phyloP scores from a whole-genome alignment of 768 basidiomycete species.

The Amanita molliuscula region DNA sequence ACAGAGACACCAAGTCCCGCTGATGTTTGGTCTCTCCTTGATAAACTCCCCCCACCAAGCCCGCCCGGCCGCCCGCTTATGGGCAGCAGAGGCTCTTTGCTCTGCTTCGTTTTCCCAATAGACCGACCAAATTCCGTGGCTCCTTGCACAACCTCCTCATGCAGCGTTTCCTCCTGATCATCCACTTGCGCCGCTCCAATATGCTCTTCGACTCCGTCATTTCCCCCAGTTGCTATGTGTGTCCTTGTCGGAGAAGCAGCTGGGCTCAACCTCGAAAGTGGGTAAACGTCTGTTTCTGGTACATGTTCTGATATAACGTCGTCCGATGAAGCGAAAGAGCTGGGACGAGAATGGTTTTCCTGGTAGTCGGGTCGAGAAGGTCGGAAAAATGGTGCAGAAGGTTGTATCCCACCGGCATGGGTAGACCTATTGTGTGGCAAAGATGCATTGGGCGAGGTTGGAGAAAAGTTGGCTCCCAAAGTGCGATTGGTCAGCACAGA shows the following conservation, averaged over 20 bases:
- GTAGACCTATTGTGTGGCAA: constrained; percentile 29
- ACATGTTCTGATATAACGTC: constrained; percentile 9
- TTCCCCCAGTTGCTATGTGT: constrained; percentile 8
- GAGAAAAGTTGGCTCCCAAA: constrained; percentile 8
- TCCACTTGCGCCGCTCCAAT: not conserved
- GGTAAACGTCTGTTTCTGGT: constrained; percentile 17
- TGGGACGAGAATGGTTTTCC: constrained; percentile 30
- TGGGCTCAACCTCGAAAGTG: constrained; percentile 6
- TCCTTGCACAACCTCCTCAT: not conserved
- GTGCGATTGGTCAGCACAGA: constrained; percentile 7
- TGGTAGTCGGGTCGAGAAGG: constrained; percentile 51
- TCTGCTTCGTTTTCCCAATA: constrained; percentile 41
- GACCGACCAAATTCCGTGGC: not conserved
- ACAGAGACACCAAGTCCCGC: constrained; percentile 4
- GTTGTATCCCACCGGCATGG: constrained; percentile 67
- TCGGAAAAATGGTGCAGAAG: constrained; percentile 71
- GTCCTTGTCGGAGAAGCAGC: not conserved
- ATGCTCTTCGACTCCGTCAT: constrained; percentile 4
- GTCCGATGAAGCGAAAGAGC: constrained; percentile 22
- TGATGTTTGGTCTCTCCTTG: not conserved
- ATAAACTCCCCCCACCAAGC: constrained; percentile 14
- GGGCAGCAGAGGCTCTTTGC: constrained; percentile 67
- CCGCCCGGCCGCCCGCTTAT: constrained; percentile 24
- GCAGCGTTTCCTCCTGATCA: not conserved
- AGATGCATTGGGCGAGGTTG: constrained; percentile 12